A percentile compares a stretch with the other conserved stretches of the same genome.
Conservation (phyloP, 1,284 basidiomycete species). For the Chondrostereum purpureum region DNA sequence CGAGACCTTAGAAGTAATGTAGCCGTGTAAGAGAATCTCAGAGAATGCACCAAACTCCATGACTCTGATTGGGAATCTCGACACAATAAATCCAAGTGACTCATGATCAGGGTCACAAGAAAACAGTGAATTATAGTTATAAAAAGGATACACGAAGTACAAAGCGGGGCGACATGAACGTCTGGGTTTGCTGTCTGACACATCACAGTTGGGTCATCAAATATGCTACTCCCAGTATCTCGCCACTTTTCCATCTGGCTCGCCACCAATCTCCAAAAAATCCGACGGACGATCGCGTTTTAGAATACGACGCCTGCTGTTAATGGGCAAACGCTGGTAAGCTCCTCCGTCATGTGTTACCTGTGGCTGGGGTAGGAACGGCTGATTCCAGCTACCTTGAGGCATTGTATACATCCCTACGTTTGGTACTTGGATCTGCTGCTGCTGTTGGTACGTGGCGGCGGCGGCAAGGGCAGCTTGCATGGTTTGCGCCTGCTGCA, state of each 20-base stretch:
- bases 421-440: constrained; percentile 24
- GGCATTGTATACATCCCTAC: constrained; percentile 33
- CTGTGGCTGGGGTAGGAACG: constrained; percentile 50
- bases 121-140: no score
- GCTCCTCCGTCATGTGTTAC: constrained; percentile 68
- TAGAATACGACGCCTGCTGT: constrained; percentile 65
- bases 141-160: no score
- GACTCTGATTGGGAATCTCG: no score
- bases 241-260: constrained; percentile 55
- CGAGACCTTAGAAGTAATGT: no score
- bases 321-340: constrained; percentile 76
- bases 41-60: no score
- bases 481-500: constrained; percentile 68
- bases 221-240: constrained; percentile 80
- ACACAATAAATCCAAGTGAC: no score
- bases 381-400: constrained; percentile 39
- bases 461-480: constrained; percentile 52
- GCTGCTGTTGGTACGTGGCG: constrained; percentile 40
- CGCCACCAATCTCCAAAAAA: constrained; percentile 67
- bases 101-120: no score
- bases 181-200: no score
- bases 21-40: no score
- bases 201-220: no score
- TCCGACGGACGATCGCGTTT: constrained; percentile 79
- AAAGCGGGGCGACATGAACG: no score